Evolutionary conservation across 805 yeast species (phyloP).

Genomic region (Schizosaccharomyces cryophilus): DNA sequence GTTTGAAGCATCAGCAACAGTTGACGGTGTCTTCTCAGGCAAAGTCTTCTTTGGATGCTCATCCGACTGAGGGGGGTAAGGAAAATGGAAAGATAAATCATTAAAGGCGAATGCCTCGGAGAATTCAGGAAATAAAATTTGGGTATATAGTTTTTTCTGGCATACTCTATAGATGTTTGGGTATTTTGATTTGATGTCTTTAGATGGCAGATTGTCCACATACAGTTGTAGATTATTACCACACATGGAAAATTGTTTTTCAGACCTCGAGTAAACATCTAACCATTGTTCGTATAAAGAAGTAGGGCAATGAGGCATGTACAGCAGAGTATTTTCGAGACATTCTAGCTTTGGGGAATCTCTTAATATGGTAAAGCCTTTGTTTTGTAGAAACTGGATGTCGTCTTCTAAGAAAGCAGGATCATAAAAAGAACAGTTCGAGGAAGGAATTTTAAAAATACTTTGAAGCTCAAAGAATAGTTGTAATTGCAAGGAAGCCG

Average conservation of each 20-base stretch:
- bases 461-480: not conserved
- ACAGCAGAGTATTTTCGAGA: not conserved
- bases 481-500: not conserved
- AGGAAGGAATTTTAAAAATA: not conserved
- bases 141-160: not conserved
- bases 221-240: not conserved
- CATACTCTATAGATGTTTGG: not conserved
- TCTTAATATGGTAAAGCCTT: not conserved
- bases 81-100: not conserved
- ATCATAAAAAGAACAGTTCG: not conserved
- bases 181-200: not conserved
- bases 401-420: not conserved
- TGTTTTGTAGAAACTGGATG: not conserved
- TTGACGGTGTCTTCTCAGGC: not conserved
- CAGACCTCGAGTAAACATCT: not conserved
- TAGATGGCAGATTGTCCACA: not conserved
- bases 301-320: conserved; percentile 1
- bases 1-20: not conserved
- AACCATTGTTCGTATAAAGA: not conserved
- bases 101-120: not conserved
- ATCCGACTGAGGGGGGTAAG: not conserved
- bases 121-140: not conserved
- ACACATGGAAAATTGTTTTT: not conserved
- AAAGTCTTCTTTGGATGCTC: not conserved
- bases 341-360: not conserved